Evolutionary conservation across 495 filamentous ascomycete genomes (phyloP), one percentile per base, ranked within the genome.

Genomic region (Hypoxylon fuscum): DNA sequence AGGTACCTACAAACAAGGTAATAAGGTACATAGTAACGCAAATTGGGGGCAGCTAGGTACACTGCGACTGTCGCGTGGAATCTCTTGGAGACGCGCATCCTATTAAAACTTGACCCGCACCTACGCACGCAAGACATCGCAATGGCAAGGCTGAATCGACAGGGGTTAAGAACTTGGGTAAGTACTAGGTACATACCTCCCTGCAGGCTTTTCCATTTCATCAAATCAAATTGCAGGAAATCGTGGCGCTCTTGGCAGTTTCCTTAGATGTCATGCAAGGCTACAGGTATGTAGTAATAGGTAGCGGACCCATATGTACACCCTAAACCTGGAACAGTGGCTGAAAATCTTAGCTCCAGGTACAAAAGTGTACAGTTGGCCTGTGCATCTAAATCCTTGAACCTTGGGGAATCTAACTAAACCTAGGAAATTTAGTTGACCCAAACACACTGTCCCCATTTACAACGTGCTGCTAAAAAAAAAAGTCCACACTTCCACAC

Each of bases 101-200:
- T 32, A 42, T 34, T 34, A 47, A 48, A 55, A 49, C 23, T 45
- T 14, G 48, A 40, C 31, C 48, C n/a, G n/a, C n/a, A n/a, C n/a
- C n/a, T n/a, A n/a, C n/a, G n/a, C 35, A 21, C 21, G 7, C 6
- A 41, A 49, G 38, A 10, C 15, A 41, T 23, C 34, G n/a, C n/a
- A n/a, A n/a, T n/a, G n/a, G 22, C 54, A 57, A 49, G 54, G 54
- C 54, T 57, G 54, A 57, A 27, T 12, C 10, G 40, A 55, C 41
- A 55, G 50, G 50, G 38, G 9, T 14, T 14, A n/a, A 37, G 11
- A 37, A 14, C 9, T 34, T 37, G 5, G 12, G 15, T 11, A 11
- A n/a, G 15, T 14, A 15, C 37, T 15, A 40, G 17, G 37, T 15
- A 40, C n/a, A n/a, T n/a, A 15, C n/a, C 15, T n/a, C 15, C 6